Conservation (phyloP, 305 asterid genomes). For the Fraxinus sp. region DNA sequence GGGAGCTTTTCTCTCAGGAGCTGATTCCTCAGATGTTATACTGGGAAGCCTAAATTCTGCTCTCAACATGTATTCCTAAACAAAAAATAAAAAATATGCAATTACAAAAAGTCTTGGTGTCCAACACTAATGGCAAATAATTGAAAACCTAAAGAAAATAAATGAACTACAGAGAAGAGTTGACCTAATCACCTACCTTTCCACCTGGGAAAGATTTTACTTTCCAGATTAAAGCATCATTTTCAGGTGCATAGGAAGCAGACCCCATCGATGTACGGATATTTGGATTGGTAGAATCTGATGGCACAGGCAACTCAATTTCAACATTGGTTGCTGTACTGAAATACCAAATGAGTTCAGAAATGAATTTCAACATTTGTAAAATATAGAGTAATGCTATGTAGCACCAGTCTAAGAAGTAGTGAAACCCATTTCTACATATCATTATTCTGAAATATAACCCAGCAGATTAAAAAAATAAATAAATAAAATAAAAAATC, state of each 20-base stretch:
- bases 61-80: constrained; percentile 86
- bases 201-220: constrained; percentile 95
- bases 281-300: constrained; percentile 89
- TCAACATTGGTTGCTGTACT: constrained; percentile 95
- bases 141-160: not conserved
- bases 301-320: constrained; percentile 88
- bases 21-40: constrained; percentile 74
- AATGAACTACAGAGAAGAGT: constrained; percentile 2
- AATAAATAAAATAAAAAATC: not conserved
- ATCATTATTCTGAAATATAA: not conserved
- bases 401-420: not conserved
- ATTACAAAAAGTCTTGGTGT: not conserved
- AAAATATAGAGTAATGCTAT: not conserved
- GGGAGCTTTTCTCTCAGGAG: constrained; percentile 92
- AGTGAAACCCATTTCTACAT: not conserved
- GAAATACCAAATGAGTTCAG: constrained; percentile 33
- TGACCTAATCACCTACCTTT: constrained; percentile 48
- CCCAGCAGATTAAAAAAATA: not conserved
- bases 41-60: constrained; percentile 95
- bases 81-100: constrained; percentile 13
- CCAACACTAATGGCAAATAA: not conserved
- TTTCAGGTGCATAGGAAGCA: constrained; percentile 88
- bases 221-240: constrained; percentile 84
- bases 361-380: constrained; percentile 22
- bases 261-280: constrained; percentile 92